Percentiles rank a stretch among this genome's conserved stretches.
Evolutionary conservation across 441 rosid genomes (phyloP).

Genomic region (Populus trichocarpa): DNA sequence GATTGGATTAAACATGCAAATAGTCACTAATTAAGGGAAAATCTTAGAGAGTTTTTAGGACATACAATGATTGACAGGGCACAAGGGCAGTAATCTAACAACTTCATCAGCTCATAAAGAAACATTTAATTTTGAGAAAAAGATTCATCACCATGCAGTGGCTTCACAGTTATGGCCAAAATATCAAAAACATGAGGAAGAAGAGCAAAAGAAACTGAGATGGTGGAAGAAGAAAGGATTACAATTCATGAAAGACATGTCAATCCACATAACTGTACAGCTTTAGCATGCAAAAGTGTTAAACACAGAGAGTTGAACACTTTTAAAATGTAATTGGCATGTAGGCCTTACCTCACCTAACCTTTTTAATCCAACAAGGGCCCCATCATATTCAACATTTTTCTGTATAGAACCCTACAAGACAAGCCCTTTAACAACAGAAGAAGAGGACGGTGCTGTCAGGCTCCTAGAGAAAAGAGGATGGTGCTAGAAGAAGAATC

Average conservation of each 20-base stretch:
- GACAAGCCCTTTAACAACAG: constrained; percentile 19
- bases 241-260: not conserved
- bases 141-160: not conserved
- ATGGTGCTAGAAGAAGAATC: not conserved
- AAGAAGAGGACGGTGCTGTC: constrained; percentile 20
- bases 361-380: constrained; percentile 14
- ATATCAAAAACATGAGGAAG: not conserved
- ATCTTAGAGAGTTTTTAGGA: not conserved
- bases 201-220: not conserved
- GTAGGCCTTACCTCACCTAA: constrained; percentile 25
- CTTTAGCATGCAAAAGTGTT: constrained; percentile 2
- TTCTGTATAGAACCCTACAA: constrained; percentile 17
- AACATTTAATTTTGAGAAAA: not conserved
- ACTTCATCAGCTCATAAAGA: not conserved
- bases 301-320: constrained; percentile 9
- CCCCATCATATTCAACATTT: constrained; percentile 24
- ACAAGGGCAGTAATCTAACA: not conserved
- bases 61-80: not conserved
- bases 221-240: not conserved
- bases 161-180: constrained; percentile 7
- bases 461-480: constrained; percentile 10
- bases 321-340: constrained; percentile 14
- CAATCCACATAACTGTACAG: constrained; percentile 2
- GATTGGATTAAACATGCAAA: not conserved
- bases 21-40: not conserved